Evolutionary conservation across 208 protist genomes (phyloP).

Genomic region (Phytomonas sp.): DNA sequence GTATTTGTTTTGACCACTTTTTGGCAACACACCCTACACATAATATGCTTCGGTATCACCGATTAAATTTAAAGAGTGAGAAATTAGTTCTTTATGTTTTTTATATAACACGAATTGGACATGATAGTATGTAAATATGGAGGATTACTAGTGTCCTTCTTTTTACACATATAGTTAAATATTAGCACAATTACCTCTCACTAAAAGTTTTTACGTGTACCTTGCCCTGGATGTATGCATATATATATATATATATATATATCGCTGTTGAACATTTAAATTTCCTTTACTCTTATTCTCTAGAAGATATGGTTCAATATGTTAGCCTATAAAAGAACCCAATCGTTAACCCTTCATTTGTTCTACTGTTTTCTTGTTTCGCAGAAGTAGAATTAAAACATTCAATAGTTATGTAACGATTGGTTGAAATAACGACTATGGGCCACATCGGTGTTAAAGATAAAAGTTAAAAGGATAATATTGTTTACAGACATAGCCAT

Average conservation of each 20-base stretch:
- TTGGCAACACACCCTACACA: not conserved
- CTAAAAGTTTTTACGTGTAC: constrained; percentile 1
- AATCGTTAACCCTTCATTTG: not conserved
- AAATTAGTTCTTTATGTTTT: not conserved
- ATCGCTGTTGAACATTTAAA: not conserved
- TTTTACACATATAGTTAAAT: constrained; percentile 4
- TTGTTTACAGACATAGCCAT: not conserved
- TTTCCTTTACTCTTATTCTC: not conserved
- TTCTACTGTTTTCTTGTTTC: not conserved
- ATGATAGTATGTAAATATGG: constrained; percentile 1
- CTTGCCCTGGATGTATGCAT: constrained; percentile 1
- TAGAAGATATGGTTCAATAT: not conserved
- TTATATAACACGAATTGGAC: not conserved
- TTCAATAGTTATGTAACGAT: not conserved
- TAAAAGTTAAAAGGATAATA: not conserved
- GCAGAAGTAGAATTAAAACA: not conserved
- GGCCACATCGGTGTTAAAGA: not conserved
- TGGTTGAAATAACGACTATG: not conserved
- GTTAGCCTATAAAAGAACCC: not conserved
- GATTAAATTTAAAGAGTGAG: not conserved
- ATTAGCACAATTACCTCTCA: not conserved
- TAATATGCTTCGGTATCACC: not conserved
- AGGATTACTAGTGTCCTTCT: constrained; percentile 1
- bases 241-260: constrained; percentile 5
- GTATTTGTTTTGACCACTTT: not conserved